Base-by-base conservation (phyloP, 2,329 filamentous ascomycete species). In the Stagonosporopsis vannaccii region DNA sequence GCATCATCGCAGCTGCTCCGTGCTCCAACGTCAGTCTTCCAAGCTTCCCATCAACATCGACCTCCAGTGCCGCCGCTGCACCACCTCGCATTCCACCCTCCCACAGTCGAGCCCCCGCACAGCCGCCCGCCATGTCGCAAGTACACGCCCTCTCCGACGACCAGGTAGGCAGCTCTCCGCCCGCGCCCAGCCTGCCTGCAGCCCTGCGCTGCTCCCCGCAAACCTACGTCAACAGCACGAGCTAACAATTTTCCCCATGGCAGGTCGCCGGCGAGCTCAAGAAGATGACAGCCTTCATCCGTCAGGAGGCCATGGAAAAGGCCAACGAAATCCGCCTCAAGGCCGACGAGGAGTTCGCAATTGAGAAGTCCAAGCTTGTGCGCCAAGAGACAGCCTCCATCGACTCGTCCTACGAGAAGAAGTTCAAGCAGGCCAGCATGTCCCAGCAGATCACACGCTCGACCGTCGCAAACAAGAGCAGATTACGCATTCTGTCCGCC, bases 221-320 rank as follows among this genome's bases (percentile, higher is more conserved):
- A 61, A 61, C 47, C 69, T 72, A 65, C 58, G 62, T 62, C 65
- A 59, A 68, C 67, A 59, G 52, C 67, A 62, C 51, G 64, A 65
- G 68, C 69, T 73, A 71, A 73, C 60, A 32, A 42, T 23, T 41
- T 44, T 36, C 55, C 62, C 67, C 51, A 61, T 64, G 61, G 48
- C 77, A 98, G 92, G 95, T 99, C 85, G 89, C 91, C 81, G 89
- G 91, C 81, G 95, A 99, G 87, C 91, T 99, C 81, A 93, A 91
- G 85, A 99, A 99, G 87, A 99, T 99, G 95, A 98, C 95, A 58
- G 94, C 93, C 76, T 99, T 99, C 87, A 99, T 99, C 87, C 91
- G 92, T 79, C 95, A 98, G 82, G 95, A 99, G 83, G 95, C 95
- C 57, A 86, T 90, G 74, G 95, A 99, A 78, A 99, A 99, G 81